Percentiles rank a stretch among this genome's conserved stretches.
phyloP scores from a whole-genome alignment of 2,329 filamentous ascomycete genomes.

The Curvularia hawaiiensis region DNA sequence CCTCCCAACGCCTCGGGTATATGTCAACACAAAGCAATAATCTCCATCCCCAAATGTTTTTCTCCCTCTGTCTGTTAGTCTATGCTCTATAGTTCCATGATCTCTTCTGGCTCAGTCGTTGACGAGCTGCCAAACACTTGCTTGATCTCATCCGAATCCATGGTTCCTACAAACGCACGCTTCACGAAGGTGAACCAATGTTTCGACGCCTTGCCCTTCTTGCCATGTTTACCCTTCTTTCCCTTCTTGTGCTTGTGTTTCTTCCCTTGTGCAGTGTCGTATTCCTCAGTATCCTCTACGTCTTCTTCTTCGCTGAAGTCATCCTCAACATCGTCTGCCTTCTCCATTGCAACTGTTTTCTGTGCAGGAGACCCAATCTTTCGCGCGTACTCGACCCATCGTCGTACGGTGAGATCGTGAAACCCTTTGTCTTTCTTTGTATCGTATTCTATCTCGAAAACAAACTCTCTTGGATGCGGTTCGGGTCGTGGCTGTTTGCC shows the following conservation, averaged over 20 bases:
- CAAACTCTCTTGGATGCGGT: conserved; percentile 67
- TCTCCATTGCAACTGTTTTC: conserved; percentile 13
- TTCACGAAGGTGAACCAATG: conserved; percentile 78
- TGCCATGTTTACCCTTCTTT: conserved; percentile 57
- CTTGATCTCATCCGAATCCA: conserved; percentile 68
- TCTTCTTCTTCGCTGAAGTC: conserved; percentile 26
- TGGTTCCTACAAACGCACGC: conserved; percentile 79
- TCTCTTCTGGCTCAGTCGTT: conserved; percentile 12
- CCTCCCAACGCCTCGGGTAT: conserved; percentile 2
- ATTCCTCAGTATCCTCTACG: conserved; percentile 5
- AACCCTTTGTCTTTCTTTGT: conserved; percentile 79
- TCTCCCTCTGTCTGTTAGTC: neutral
- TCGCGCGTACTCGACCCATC: conserved; percentile 78
- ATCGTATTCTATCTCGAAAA: conserved; percentile 83
- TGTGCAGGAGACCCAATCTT: conserved; percentile 67
- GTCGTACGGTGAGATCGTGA: conserved; percentile 83
- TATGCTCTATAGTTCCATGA: conserved; percentile 24
- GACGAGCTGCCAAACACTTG: conserved; percentile 37
- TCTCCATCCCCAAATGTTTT: neutral
- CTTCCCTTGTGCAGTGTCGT: conserved; percentile 43
- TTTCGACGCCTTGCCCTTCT: conserved; percentile 58
- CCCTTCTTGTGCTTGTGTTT: conserved; percentile 58
- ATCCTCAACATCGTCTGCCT: conserved; percentile 29
- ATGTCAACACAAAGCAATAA: neutral
- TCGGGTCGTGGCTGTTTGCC: conserved; percentile 53